Conservation (phyloP, 2,329 filamentous ascomycete genomes). For the Tolypocladium album region DNA sequence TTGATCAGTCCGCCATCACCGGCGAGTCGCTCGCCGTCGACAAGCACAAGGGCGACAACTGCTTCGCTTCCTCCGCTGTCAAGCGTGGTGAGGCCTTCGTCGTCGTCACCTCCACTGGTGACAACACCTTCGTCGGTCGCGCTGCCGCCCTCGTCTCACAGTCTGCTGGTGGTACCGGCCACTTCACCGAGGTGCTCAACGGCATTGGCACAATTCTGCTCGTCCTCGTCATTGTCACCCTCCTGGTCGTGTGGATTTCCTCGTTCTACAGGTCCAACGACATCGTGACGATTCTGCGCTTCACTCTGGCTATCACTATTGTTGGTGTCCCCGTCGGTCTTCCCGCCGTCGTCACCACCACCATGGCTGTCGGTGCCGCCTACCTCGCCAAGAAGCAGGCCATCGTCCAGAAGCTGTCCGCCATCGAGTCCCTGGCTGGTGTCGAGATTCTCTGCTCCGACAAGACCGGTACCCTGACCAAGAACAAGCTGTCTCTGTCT, state of each 20-base stretch:
- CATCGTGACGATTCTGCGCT: conserved; percentile 65
- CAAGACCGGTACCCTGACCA: conserved; percentile 88
- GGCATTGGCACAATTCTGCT: conserved; percentile 74
- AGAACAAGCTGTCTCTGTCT: conserved; percentile 83
- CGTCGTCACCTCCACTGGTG: conserved; percentile 73
- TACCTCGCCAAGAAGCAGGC: conserved; percentile 89
- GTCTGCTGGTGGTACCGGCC: conserved; percentile 63
- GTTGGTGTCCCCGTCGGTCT: conserved; percentile 90
- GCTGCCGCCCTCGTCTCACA: conserved; percentile 77
- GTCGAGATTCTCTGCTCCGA: conserved; percentile 91
- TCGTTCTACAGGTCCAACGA: conserved; percentile 80
- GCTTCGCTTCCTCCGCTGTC: conserved; percentile 78
- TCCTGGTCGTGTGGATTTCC: conserved; percentile 74
- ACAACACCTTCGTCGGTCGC: conserved; percentile 83
- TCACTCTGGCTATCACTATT: conserved; percentile 82
- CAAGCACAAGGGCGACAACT: conserved; percentile 72
- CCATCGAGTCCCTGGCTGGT: conserved; percentile 84
- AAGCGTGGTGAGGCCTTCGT: conserved; percentile 84
- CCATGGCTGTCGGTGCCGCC: conserved; percentile 87
- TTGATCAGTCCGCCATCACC: conserved; percentile 87
- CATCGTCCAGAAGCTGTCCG: conserved; percentile 85
- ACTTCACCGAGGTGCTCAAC: conserved; percentile 87
- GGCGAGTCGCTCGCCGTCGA: conserved; percentile 87
- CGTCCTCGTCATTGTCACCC: conserved; percentile 67
- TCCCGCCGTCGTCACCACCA: conserved; percentile 85